Base-by-base conservation (phyloP, 2,329 filamentous ascomycete species). In the Talaromyces funiculosus region DNA sequence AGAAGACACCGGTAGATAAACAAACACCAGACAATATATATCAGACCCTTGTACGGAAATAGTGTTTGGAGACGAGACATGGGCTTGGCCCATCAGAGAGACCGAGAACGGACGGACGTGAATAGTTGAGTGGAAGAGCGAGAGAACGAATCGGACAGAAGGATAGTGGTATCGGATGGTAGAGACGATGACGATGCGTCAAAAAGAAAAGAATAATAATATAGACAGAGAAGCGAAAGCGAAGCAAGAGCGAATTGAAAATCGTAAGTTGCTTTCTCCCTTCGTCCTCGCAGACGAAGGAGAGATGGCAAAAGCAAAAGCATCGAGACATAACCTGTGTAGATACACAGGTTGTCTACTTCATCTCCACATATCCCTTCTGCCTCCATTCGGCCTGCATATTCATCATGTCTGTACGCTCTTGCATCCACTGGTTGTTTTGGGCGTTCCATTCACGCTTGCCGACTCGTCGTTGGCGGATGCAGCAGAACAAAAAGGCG, bases 401-500 rank as follows among this genome's bases (percentile, higher is more conserved):
- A 61, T 72, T 72, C 66, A 72, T 68, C 67, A 72, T 73, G 57
- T 75, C 73, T n/a, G 64, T 72, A 45, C 73, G 73, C 57, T 76
- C 72, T n/a, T 64, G 64, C 63, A 66, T 64, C 71, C 77, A 82
- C 54, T 77, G 77, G 66, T 75, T 73, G 63, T 82, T 79, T 42
- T 78, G 79, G 22, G 77, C 59, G 20, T 75, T 76, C 49, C 76
- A 73, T 67, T 83, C 81, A 47, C 76, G 75, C 61, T 78, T 77
- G 35, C 82, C 82, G 63, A 75, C 73, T 61, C 77, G 75, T 61
- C 82, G 76, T 69, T 83, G 80, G 53, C 73, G 75, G 63, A 82
- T 65, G 68, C 79, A 83, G 72, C 76, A 82, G 66, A 81, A 75
- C 10, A 73, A 64, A 24, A 79, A 70, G 20, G 74, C 66, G 7